Conservation (phyloP, 176 grass and related monocot genomes). For the Musa troglodytarum region DNA sequence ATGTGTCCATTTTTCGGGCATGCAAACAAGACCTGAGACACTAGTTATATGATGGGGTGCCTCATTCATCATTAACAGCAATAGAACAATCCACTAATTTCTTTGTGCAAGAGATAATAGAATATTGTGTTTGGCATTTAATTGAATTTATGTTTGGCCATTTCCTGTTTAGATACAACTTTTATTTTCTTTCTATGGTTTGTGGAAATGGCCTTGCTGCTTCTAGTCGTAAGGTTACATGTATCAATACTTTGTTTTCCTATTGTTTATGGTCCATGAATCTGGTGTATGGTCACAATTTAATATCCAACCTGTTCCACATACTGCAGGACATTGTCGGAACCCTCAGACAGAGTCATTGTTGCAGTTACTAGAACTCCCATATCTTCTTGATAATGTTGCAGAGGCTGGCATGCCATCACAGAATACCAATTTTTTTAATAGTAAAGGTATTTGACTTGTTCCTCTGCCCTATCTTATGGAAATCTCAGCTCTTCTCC, state of each 20-base stretch:
- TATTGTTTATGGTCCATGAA: not conserved
- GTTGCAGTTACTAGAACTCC: slow-evolving; percentile 58
- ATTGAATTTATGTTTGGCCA: not conserved
- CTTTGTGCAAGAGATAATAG: not conserved
- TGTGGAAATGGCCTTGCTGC: not conserved
- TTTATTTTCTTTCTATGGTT: not conserved
- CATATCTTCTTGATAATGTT: slow-evolving; percentile 53
- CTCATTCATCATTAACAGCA: too few relatives aligned
- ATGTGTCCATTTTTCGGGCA: not conserved
- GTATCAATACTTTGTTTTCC: not conserved
- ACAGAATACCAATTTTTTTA: slow-evolving; percentile 8
- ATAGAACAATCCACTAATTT: too few relatives aligned
- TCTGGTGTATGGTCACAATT: not conserved
- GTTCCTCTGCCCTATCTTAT: not conserved
- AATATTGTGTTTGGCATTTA: not conserved
- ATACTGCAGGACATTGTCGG: slow-evolving; percentile 50
- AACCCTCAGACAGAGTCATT: slow-evolving; percentile 80
- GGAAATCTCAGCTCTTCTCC: not conserved
- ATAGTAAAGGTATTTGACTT: slow-evolving; percentile 36
- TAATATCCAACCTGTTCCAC: not conserved
- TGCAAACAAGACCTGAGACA: not conserved
- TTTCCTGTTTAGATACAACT: not conserved
- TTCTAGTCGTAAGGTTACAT: not conserved
- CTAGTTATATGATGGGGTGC: not conserved
- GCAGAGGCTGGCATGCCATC: slow-evolving; percentile 2